Evolutionary conservation across 2,329 filamentous ascomycete genomes (phyloP).

Genomic region (Ophiostoma quercus): DNA sequence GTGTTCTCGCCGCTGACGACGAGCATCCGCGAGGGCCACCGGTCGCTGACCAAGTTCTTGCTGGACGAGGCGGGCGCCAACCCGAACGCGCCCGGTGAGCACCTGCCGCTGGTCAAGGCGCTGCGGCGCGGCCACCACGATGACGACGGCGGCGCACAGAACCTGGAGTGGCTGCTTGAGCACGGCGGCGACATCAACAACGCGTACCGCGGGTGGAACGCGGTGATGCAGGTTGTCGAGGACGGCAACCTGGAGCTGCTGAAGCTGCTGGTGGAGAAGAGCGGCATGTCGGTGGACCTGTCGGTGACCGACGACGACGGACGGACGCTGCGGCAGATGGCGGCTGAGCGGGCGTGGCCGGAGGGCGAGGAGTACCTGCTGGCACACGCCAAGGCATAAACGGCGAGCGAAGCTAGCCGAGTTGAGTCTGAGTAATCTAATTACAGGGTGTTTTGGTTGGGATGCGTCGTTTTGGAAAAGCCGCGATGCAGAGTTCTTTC

Average conservation of each 20-base stretch:
- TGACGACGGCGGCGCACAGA: conserved; percentile 56
- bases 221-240: conserved; percentile 60
- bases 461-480: not conserved
- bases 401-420: no score
- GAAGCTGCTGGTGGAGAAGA: conserved; percentile 42
- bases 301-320: conserved; percentile 31
- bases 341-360: conserved; percentile 52
- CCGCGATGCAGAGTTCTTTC: not conserved
- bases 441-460: not conserved
- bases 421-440: not conserved
- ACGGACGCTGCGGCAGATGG: conserved; percentile 50
- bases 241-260: conserved; percentile 55
- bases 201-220: conserved; percentile 62
- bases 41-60: conserved; percentile 50
- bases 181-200: conserved; percentile 64
- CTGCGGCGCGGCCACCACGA: conserved; percentile 53
- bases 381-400: conserved; percentile 20
- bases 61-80: conserved; percentile 29
- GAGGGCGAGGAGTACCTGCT: conserved; percentile 49
- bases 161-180: conserved; percentile 47
- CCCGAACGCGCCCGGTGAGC: conserved; percentile 53
- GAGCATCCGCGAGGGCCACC: conserved; percentile 37
- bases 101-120: conserved; percentile 65
- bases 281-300: conserved; percentile 28
- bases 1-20: conserved; percentile 52